Conservation (phyloP, 2,329 filamentous ascomycete species). For the Ceratocystis alfenasii region DNA sequence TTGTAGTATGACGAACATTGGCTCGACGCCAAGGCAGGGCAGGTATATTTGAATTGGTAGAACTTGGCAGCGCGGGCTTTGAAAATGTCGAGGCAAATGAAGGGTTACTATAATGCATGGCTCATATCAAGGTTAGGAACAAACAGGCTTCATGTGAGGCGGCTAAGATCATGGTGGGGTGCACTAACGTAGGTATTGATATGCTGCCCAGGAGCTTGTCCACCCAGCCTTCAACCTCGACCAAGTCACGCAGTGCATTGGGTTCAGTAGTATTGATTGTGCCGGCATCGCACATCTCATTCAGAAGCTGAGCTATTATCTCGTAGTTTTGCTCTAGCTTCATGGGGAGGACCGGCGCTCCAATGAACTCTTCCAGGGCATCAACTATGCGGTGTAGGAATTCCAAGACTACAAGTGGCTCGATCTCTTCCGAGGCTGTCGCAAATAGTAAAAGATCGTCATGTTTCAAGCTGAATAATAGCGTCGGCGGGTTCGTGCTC, state of each 20-base stretch:
- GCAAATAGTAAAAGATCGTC: conserved; percentile 77
- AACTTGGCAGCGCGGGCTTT: conserved; percentile 32
- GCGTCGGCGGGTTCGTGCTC: conserved; percentile 69
- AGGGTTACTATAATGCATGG: conserved; percentile 30
- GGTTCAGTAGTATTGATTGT: conserved; percentile 82
- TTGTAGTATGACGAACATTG: conserved; percentile 90
- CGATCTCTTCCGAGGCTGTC: conserved; percentile 73
- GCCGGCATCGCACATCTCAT: conserved; percentile 93
- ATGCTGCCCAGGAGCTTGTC: conserved; percentile 82
- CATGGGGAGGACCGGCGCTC: conserved; percentile 68
- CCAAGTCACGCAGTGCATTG: conserved; percentile 79
- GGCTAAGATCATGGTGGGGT: neutral
- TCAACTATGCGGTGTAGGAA: conserved; percentile 91
- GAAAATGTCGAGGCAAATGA: conserved; percentile 32
- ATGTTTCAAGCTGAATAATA: conserved; percentile 80
- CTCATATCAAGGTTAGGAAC: neutral
- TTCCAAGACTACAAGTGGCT: conserved; percentile 81
- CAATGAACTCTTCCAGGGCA: conserved; percentile 86
- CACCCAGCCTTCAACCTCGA: conserved; percentile 83
- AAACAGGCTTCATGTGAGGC: conserved; percentile 20
- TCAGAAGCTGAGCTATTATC: conserved; percentile 81
- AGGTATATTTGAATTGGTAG: conserved; percentile 38
- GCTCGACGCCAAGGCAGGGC: conserved; percentile 76
- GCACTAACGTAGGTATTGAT: conserved; percentile 57
- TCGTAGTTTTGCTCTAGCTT: conserved; percentile 89